Evolutionary conservation across 331 rosid genomes (phyloP).

Genomic region (Malus hybrid): DNA sequence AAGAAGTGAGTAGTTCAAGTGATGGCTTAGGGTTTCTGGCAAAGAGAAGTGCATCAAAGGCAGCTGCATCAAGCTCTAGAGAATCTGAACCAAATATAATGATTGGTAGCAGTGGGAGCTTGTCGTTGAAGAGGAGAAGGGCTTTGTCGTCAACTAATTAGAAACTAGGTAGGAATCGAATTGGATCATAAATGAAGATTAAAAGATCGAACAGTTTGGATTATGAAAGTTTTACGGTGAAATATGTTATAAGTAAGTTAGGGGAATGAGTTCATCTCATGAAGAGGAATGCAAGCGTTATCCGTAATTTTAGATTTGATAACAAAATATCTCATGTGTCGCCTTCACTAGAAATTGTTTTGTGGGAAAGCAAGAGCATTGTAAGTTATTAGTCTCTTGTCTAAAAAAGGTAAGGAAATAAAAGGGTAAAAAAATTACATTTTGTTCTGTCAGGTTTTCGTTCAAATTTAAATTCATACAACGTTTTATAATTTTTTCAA

Average conservation of each 20-base stretch:
- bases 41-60: slow-evolving; percentile 22
- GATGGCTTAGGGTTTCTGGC: slow-evolving; percentile 6
- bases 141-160: slow-evolving; percentile 20
- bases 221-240: too few relatives aligned
- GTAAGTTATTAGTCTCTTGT: background rate
- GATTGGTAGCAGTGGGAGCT: slow-evolving; percentile 6
- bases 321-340: background rate
- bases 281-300: too few relatives aligned
- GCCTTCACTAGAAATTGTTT: too few relatives aligned
- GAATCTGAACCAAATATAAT: background rate
- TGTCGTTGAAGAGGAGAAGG: slow-evolving; percentile 24
- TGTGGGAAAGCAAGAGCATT: background rate
- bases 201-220: too few relatives aligned
- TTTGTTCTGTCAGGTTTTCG: too few relatives aligned
- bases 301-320: too few relatives aligned
- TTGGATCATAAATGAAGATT: too few relatives aligned
- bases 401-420: background rate
- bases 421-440: background rate
- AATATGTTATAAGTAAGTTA: too few relatives aligned
- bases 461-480: too few relatives aligned
- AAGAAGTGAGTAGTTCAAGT: slow-evolving; percentile 14
- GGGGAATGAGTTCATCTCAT: too few relatives aligned
- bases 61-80: slow-evolving; percentile 20
- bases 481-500: too few relatives aligned
- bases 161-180: background rate